A percentile compares a stretch with the other conserved stretches of the same genome.
Conservation (phyloP, 2,329 filamentous ascomycete genomes). For the Trichoderma harzianum region DNA sequence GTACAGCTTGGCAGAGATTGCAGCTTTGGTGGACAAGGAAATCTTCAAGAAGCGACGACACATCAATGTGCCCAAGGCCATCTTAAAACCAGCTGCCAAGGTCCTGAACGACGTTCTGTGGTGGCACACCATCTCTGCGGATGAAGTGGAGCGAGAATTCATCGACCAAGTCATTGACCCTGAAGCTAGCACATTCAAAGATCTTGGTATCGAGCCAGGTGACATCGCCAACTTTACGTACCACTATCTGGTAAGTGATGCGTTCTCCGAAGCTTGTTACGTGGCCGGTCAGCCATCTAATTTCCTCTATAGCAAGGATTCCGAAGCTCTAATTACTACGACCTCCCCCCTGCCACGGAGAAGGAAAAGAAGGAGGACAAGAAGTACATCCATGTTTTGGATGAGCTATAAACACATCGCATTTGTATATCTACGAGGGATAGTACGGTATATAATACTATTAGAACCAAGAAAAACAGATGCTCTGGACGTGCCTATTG, state of each 20-base stretch:
- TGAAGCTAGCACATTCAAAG: conserved; percentile 90
- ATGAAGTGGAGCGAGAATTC: conserved; percentile 89
- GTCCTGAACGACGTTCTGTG: conserved; percentile 79
- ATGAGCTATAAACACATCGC: conserved; percentile 63
- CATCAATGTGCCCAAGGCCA: conserved; percentile 80
- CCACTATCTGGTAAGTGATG: conserved; percentile 76
- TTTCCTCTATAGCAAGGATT: conserved; percentile 68
- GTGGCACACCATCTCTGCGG: conserved; percentile 81
- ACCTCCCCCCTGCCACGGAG: conserved; percentile 90
- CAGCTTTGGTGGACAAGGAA: conserved; percentile 83
- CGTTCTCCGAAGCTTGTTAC: background rate
- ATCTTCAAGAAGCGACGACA: conserved; percentile 87
- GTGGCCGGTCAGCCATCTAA: conserved; percentile 28
- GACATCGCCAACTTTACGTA: conserved; percentile 86
- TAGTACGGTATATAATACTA: conserved; percentile 1
- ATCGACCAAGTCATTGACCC: conserved; percentile 90
- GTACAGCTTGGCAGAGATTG: conserved; percentile 85
- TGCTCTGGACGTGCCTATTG: background rate
- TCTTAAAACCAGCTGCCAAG: conserved; percentile 72
- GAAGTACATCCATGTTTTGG: conserved; percentile 93
- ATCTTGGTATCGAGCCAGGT: conserved; percentile 83
- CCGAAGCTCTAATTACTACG: conserved; percentile 84
- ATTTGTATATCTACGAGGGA: conserved; percentile 1
- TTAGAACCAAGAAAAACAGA: background rate
- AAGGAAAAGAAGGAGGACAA: conserved; percentile 91